Evolutionary conservation across 2,329 filamentous ascomycete genomes (phyloP), one percentile per base, ranked within the genome.

Genomic region (Sarocladium kiliense): DNA sequence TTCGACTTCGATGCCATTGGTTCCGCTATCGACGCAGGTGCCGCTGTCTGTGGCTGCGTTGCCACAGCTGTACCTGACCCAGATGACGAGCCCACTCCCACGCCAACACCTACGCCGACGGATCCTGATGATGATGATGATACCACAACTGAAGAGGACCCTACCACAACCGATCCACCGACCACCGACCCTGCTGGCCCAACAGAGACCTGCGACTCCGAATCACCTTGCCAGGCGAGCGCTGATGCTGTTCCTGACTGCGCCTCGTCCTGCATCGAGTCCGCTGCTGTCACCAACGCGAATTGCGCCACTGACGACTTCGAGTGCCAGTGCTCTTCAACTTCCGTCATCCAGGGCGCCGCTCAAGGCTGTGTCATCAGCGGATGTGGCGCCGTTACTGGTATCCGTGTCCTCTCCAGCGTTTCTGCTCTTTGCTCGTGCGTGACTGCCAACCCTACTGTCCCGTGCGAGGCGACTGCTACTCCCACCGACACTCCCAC

Each of bases 321-420:
- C 50, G 58, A 56, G 16, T 67, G 65, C 50, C 61, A 63, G 41
- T 67, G 65, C 55, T 58, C 57, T 11, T 61, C 59, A 12, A 45
- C 51, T 3, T 50, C 37, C 3, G 58, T 56, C 16, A 65, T 68
- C 26, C 64, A 65, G 36, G 25, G 39, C 11, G 55, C 51, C n/a
- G 60, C 60, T 23, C 32, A 36, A 18, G 55, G 27, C 11, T 66
- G 64, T 37, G 64, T 66, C n/a, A 57, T 65, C 26, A 41, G 23
- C 2, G 59, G 55, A 11, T 66, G 64, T 37, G 62, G 59, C 19
- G 27, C 57, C 25, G 21, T 27, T 2, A 56, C 37, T 7, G 63
- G 59, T 12, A 34, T 63, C 3, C n/a, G 55, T 6, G 62, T 65
- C 9, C 51, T 65, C 30, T 27, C 23, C 30, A 51, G 47, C 10